Base-by-base conservation (phyloP, 805 yeast genomes). In the Pichia sporocuriosa region DNA sequence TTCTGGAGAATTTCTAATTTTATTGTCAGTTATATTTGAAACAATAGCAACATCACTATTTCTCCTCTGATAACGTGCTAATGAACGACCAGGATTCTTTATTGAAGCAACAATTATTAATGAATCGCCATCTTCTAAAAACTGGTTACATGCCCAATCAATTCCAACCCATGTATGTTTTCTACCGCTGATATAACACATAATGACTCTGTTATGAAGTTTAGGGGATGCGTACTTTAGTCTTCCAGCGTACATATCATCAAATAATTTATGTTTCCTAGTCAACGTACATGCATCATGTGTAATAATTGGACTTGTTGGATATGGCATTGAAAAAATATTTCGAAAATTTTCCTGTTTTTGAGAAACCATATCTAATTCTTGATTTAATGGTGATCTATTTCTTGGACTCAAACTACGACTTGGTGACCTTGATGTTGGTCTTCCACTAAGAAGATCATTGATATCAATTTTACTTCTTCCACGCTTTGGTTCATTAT, bases 161-260 rank as follows among this genome's bases (percentile, higher is more conserved):
- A 84, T 59, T 1, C 87, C 79, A 10, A 82, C 86, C 95, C 95
- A 84, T 0, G 93, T 81, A 62, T 84, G 90, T 42, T 66, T 69
- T 45, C 90, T 65, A 3, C 87, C 94, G 49, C 79, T 69, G 24
- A 84, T 66, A 54, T 82, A 82, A 23, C 81, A 77, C 56, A 84
- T 54, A 5, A 83, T 66, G 1, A 72, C 70, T 52, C 88, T 66
- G 29, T 67, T 65, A 0, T 78, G 77, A 34, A 77, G 57, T 34
- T 53, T 52, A 0, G 70, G 66, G 13, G 48, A 49, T 6, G 35
- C 26, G 16, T 59, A 54, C 26, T 55, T 49, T 23, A 70, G 28
- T 33, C 65, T 58, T 2, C 66, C 64, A 13, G 62, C 51, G 45
- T 74, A 75, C 39, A 77, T 56, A 23, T 58, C 58, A 43, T 76